Base-by-base conservation (phyloP, 140 eudicot genomes). In the Bidens hawaiensis region DNA sequence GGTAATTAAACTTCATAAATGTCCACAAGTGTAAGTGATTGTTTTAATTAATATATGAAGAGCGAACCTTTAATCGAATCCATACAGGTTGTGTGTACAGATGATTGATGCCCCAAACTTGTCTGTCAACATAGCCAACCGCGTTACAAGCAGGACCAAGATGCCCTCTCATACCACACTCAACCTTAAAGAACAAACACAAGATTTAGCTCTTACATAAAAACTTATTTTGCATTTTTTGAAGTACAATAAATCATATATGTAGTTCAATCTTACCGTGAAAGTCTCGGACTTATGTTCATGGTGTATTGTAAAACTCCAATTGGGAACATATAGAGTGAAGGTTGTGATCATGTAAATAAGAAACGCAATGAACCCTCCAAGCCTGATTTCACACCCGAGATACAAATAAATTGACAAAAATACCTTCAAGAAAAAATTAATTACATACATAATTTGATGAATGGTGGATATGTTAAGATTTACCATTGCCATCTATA, bases 81-180 rank as follows among this genome's bases (percentile, higher is more conserved):
- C 95, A 90, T 12, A 76, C 97, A 0, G 97, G 97, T 62, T 67
- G 69, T 0, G 47, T 0, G 24, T 90, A 90, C 11, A 90, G 86
- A 77, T 90, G 97, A 74, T 86, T 81, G 74, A 90, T 67, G 2
- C 97, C 97, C 95, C 95, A 86, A 31, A 90, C 94, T 72, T 79
- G 80, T 65, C 95, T 66, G 77, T 90, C 97, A 12, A 90, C 89
- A 66, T 83, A 90, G 47, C 97, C 97, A 70, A 90, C 95, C 0
- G 97, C 95, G 28, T 90, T 90, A 76, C 97, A 90, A 14, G 87
- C 95, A 0, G 97, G 97, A 70, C 95, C 97, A 2, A 86, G 57
- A 62, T 90, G 95, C 43, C 97, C 97, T 64, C 95, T 75, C 94
- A 86, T 86, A 34, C 95, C 97, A 81, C 95, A 89, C 69, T 83